Percentiles rank a stretch among this genome's conserved stretches.
phyloP scores from a whole-genome alignment of 2,329 filamentous ascomycete genomes.

The Hypoxylon sp. region DNA sequence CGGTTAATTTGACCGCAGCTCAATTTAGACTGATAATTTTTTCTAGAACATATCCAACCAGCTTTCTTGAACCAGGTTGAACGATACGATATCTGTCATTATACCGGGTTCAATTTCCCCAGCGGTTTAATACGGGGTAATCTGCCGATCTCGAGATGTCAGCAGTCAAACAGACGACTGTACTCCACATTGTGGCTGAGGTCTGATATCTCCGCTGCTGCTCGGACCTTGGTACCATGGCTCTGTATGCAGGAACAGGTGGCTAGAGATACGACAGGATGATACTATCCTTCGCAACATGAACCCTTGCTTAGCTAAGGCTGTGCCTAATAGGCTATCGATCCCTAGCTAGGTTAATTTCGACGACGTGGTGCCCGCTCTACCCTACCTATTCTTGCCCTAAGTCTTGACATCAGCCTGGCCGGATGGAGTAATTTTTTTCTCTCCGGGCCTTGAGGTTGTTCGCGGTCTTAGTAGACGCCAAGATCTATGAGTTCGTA shows the following conservation, averaged over 20 bases:
- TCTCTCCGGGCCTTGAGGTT: constrained; percentile 17
- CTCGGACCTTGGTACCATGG: constrained; percentile 3
- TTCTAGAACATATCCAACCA: constrained; percentile 34
- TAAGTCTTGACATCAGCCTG: constrained; percentile 13
- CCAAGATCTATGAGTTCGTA: constrained; percentile 37
- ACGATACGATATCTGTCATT: constrained; percentile 3
- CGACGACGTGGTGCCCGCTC: constrained; percentile 13
- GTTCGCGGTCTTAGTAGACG: constrained; percentile 29
- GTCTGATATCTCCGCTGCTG: constrained; percentile 14
- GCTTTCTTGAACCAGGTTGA: constrained; percentile 1
- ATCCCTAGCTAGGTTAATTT: constrained; percentile 30
- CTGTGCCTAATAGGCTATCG: constrained; percentile 31
- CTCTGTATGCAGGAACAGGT: constrained; percentile 7
- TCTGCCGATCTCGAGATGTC: constrained; percentile 32
- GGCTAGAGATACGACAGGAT: constrained; percentile 8
- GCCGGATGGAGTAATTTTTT: constrained; percentile 36
- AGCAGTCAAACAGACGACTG: constrained; percentile 25
- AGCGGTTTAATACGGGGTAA: constrained; percentile 20
- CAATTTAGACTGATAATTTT: constrained; percentile 8
- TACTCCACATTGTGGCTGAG: constrained; percentile 24
- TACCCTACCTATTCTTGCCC: constrained; percentile 17
- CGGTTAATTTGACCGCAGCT: constrained; percentile 40
- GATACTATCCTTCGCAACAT: constrained; percentile 33
- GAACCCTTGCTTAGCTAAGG: constrained; percentile 23
- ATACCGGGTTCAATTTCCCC: constrained; percentile 1